Conservation (phyloP, 257 asterid species). For the Paulownia fortunei region DNA sequence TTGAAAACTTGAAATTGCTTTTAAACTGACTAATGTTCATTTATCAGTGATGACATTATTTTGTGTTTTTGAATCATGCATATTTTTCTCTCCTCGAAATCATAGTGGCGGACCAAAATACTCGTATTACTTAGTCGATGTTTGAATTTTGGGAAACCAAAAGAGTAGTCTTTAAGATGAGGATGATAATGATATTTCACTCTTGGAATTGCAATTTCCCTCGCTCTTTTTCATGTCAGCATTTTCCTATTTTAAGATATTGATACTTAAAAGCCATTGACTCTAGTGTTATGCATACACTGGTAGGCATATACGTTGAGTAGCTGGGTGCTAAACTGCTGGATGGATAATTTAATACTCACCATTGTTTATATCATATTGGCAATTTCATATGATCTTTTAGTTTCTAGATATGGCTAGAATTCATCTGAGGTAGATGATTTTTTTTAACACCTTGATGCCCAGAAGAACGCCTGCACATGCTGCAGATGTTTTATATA, state of each 20-base stretch:
- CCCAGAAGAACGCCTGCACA: slow-evolving; percentile 19
- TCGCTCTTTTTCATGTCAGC: slow-evolving; percentile 3
- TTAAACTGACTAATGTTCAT: not conserved
- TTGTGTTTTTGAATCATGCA: not conserved
- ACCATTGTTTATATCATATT: slow-evolving; percentile 5
- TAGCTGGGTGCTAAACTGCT: slow-evolving; percentile 12
- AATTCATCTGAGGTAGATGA: slow-evolving; percentile 5
- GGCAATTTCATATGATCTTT: not conserved
- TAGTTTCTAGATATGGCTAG: slow-evolving; percentile 10
- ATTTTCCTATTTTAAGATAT: not conserved
- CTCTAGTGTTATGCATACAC: slow-evolving; percentile 4
- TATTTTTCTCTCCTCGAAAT: slow-evolving; percentile 21
- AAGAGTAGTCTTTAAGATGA: slow-evolving; percentile 5
- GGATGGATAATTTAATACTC: not conserved
- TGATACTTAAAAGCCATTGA: not conserved
- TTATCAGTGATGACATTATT: not conserved
- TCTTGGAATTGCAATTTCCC: not conserved
- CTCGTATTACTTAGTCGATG: not conserved
- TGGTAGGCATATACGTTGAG: not conserved
- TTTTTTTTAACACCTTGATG: slow-evolving; percentile 15
- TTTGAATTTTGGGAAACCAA: not conserved
- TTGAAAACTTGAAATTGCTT: slow-evolving; percentile 11
- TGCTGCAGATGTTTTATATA: not conserved
- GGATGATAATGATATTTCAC: not conserved
- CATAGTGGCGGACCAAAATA: not conserved